Evolutionary conservation across 768 basidiomycete species (phyloP), one percentile per base, ranked within the genome.

Genomic region (Termitomyces sp.): DNA sequence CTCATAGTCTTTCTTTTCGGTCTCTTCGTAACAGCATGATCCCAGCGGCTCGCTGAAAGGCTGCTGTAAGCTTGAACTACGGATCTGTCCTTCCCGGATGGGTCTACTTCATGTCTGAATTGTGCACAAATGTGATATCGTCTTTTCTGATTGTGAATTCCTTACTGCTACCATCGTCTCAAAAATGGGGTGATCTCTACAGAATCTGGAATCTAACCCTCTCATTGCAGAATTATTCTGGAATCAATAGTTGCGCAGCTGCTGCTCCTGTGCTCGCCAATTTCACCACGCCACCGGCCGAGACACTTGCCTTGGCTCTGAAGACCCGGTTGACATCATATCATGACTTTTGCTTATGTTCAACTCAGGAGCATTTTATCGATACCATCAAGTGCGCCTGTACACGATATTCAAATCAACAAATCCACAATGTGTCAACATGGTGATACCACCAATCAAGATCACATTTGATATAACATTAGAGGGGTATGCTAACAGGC

Each of bases 381-480:
- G 75, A 78, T 60, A 73, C 83, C 44, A 84, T 86, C 64, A 75
- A 80, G 67, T 86, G 85, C 67, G 75, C 83, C 5, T 88, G 86
- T 63, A 71, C 75, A 2, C 3, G 72, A 75, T 54, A 72, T 72
- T 74, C 59, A 73, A 76, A 59, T 64, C 75, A 19, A 71, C 66
- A 3, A 77, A 78, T 68, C 84, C 84, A 37, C 83, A 87, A 71
- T 88, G n/a, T n/a, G n/a, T n/a, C n/a, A n/a, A n/a, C n/a, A n/a
- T n/a, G n/a, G n/a, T n/a, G n/a, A n/a, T n/a, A n/a, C n/a, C n/a
- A n/a, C n/a, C n/a, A n/a, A n/a, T n/a, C n/a, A n/a, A n/a, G n/a
- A n/a, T n/a, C n/a, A n/a, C n/a, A n/a, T n/a, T n/a, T n/a, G n/a
- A n/a, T n/a, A n/a, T n/a, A n/a, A n/a, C n/a, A n/a, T n/a, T n/a